phyloP scores from a whole-genome alignment of 495 filamentous ascomycete species.

The Parmelia sp. region DNA sequence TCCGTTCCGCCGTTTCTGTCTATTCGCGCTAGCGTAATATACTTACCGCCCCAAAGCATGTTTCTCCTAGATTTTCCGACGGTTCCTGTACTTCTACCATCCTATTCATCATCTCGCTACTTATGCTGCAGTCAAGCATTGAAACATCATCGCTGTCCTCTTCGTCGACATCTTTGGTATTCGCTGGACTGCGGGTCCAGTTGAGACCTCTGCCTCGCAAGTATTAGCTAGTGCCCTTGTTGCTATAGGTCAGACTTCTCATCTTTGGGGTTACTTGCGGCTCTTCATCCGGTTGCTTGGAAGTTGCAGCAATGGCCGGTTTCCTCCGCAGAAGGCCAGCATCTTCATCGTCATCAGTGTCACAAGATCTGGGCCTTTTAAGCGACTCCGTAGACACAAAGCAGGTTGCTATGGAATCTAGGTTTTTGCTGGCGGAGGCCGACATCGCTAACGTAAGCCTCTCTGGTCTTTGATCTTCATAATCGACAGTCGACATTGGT shows the following conservation, averaged over 20 bases:
- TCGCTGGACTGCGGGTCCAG: neutral
- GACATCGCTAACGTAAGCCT: neutral
- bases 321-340: neutral
- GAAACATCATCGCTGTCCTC: neutral
- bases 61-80: neutral
- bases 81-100: neutral
- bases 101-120: neutral
- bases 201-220: neutral
- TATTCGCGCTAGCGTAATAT: neutral
- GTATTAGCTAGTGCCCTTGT: neutral
- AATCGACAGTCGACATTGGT: neutral
- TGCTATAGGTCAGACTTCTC: neutral
- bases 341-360: neutral
- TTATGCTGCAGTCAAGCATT: neutral
- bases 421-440: no score
- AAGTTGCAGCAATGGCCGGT: neutral
- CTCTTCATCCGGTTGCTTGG: neutral
- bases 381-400: neutral
- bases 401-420: no score
- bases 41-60: neutral
- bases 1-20: no score
- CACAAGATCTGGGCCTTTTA: neutral
- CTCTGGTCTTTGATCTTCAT: neutral
- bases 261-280: neutral
- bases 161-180: neutral